phyloP scores from a whole-genome alignment of 129 eudicot species.

The Flaveria ramosissima region DNA sequence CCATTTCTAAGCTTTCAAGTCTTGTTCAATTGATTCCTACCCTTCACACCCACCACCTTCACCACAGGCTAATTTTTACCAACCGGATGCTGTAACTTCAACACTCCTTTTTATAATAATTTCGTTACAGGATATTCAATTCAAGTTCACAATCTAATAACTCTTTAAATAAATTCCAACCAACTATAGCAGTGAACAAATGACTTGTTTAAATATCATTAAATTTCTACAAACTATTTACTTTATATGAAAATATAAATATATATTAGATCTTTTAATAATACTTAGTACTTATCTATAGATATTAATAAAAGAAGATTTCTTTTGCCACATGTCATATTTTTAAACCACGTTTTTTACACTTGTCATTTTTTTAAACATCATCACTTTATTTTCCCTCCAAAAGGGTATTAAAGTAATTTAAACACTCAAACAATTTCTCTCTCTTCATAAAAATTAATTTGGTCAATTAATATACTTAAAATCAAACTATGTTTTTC shows the following conservation, averaged over 20 bases:
- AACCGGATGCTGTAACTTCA: conserved; percentile 5
- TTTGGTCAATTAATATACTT: no score
- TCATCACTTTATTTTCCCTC: no score
- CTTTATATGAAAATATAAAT: neutral
- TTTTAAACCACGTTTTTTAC: no score
- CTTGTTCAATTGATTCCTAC: conserved; percentile 18
- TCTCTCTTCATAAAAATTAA: no score
- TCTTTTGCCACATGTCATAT: no score
- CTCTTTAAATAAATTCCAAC: no score
- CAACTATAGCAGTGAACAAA: neutral
- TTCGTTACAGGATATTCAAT: neutral
- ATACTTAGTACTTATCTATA: neutral
- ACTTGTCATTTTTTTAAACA: no score
- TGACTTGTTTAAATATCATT: neutral
- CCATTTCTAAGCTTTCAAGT: neutral
- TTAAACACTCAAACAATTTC: no score
- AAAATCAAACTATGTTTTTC: no score
- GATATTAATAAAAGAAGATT: no score
- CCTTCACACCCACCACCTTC: conserved; percentile 31
- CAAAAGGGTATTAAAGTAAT: no score
- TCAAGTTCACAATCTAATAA: neutral
- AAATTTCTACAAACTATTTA: neutral
- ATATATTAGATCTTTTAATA: neutral
- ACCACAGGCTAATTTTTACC: conserved; percentile 1
- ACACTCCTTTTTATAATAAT: neutral